phyloP scores from a whole-genome alignment of 2,329 filamentous ascomycete genomes.

The Colletotrichum sojae region DNA sequence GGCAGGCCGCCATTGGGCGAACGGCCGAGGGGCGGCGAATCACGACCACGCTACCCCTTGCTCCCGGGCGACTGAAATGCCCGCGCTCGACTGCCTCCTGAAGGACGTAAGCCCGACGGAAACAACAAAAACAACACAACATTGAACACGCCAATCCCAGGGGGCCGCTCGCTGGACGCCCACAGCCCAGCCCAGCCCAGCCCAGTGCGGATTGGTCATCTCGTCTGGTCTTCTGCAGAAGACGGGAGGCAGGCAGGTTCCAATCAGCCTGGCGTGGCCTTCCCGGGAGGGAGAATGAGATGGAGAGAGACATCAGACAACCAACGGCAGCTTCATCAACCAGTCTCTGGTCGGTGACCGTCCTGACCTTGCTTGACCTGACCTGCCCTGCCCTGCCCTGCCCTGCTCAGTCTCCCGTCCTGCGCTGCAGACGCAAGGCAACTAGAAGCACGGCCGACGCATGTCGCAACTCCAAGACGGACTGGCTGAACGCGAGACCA shows the following conservation, averaged over 20 bases:
- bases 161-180: not conserved
- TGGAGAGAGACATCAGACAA: too few species aligned
- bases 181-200: too few species aligned
- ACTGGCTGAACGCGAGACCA: not conserved
- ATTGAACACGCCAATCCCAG: constrained; percentile 33
- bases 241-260: too few species aligned
- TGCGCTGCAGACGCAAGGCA: constrained; percentile 12
- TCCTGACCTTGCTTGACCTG: too few species aligned
- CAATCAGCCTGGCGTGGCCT: too few species aligned
- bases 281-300: too few species aligned
- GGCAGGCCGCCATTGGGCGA: constrained; percentile 32
- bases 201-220: not conserved
- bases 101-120: constrained; percentile 25
- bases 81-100: constrained; percentile 19
- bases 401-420: too few species aligned
- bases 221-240: not conserved
- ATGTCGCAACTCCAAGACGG: not conserved
- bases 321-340: too few species aligned
- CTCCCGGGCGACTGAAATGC: constrained; percentile 35
- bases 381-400: too few species aligned
- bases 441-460: constrained; percentile 17
- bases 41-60: constrained; percentile 35
- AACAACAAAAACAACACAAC: constrained; percentile 35
- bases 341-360: too few species aligned
- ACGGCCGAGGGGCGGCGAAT: constrained; percentile 27